Base-by-base conservation (phyloP, 805 yeast species). In the Maudiozyma barnettii region DNA sequence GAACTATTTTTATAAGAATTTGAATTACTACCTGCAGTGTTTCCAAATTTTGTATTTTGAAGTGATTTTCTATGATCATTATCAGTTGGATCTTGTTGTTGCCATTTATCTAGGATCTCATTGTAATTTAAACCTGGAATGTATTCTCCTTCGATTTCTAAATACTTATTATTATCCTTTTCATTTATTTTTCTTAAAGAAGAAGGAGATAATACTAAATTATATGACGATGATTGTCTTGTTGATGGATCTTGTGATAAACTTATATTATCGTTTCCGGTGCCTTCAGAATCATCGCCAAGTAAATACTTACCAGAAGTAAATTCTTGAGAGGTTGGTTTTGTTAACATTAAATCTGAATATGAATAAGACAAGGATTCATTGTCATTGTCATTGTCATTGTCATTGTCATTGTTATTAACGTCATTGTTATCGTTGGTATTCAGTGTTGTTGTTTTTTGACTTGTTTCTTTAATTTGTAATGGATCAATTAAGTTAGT, bases 41-140 rank as follows among this genome's bases (percentile, higher is more conserved):
- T n/a, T 19, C 22, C 36, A 13, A 13, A 9, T 41, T 26, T 39
- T 5, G 22, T 39, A 29, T 18, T 31, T 9, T 10, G 39, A 6
- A 26, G 12, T 26, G 8, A 12, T 26, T 26, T 26, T 26, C 30
- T 3, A 26, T 26, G 10, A 26, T 26, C 30, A 26, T 26, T 16
- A 16, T 16, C 36, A 14, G 36, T 10, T 14, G 4, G 36, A 6
- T 33, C 36, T 33, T 33, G 18, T 26, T 26, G 33, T 49, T 69
- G 69, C 84, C 84, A 80, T 46, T 69, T 67, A 44, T 67, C 61
- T 1, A 78, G 63, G 22, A 75, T 72, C 38, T 71, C 56, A n/a
- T 61, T 67, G 51, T 80, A 81, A 54, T 81, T 81, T 26, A 84
- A 68, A 43, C 82, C 85, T 0, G 91, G 91, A 14, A 85, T 74